Conservation (phyloP, 2,329 filamentous ascomycete species). For the Xylariaceae sp. region DNA sequence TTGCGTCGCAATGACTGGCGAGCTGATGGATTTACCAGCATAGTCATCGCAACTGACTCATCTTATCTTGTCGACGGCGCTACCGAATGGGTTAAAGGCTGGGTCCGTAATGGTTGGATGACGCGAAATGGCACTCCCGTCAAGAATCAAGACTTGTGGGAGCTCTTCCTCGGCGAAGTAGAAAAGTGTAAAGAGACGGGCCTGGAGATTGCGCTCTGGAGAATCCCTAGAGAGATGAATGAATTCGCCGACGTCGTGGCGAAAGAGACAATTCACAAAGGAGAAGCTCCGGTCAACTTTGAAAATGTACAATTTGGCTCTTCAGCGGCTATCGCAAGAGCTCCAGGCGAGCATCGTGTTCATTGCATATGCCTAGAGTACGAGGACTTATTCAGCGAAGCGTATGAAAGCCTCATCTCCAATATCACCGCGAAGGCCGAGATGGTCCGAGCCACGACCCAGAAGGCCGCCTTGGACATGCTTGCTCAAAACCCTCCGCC, state of each 20-base stretch:
- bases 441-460: slow-evolving; percentile 13
- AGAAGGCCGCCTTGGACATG: slow-evolving; percentile 11
- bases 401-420: slow-evolving; percentile 11
- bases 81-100: slow-evolving; percentile 38
- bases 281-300: slow-evolving; percentile 6
- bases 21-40: slow-evolving; percentile 33
- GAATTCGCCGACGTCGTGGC: slow-evolving; percentile 30
- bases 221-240: slow-evolving; percentile 40
- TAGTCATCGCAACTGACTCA: slow-evolving; percentile 53
- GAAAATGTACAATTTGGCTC: slow-evolving; percentile 2
- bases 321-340: slow-evolving; percentile 2
- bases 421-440: slow-evolving; percentile 10
- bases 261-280: slow-evolving; percentile 24
- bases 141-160: slow-evolving; percentile 50
- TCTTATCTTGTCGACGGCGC: slow-evolving; percentile 44
- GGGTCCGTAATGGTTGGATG: slow-evolving; percentile 44
- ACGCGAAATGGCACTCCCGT: slow-evolving; percentile 31
- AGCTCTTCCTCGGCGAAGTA: slow-evolving; percentile 38
- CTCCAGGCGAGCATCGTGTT: slow-evolving; percentile 4
- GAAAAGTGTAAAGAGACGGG: slow-evolving; percentile 29
- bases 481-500: slow-evolving; percentile 11
- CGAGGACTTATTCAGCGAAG: slow-evolving; percentile 9
- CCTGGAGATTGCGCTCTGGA: slow-evolving; percentile 41
- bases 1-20: slow-evolving; percentile 41
- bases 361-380: slow-evolving; percentile 15